phyloP scores from a whole-genome alignment of 1,284 basidiomycete genomes.

The Ustilago xerochloae region DNA sequence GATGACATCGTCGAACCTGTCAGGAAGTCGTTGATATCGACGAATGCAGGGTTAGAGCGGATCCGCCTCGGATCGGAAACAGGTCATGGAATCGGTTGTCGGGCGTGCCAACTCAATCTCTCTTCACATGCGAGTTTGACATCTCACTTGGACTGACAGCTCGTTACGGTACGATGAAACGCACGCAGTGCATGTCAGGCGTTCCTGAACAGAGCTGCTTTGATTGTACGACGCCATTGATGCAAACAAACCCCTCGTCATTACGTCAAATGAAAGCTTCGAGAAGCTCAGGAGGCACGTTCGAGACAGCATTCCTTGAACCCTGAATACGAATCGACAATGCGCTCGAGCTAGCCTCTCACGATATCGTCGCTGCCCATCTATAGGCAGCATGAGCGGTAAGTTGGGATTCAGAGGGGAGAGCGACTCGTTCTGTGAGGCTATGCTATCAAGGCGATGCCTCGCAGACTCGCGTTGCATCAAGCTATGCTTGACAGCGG shows the following conservation, averaged over 20 bases:
- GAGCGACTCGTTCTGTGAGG: neutral
- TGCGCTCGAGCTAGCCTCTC: too few species aligned
- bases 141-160: neutral
- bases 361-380: neutral
- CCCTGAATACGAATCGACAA: neutral
- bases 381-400: neutral
- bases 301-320: neutral
- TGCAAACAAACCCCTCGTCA: neutral
- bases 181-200: neutral
- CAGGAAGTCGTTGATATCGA: neutral
- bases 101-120: neutral
- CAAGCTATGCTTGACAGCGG: neutral
- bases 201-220: neutral
- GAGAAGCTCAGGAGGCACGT: neutral
- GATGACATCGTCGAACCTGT: neutral
- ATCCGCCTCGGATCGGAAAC: neutral
- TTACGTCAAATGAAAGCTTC: slow-evolving; percentile 2
- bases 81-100: neutral
- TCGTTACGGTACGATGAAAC: neutral
- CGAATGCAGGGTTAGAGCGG: neutral
- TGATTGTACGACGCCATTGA: neutral
- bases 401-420: too few species aligned
- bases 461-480: too few species aligned
- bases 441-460: neutral
- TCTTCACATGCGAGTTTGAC: neutral